Evolutionary conservation across 2,329 filamentous ascomycete genomes (phyloP), one percentile per base, ranked within the genome.

Genomic region (Alternaria sp.): DNA sequence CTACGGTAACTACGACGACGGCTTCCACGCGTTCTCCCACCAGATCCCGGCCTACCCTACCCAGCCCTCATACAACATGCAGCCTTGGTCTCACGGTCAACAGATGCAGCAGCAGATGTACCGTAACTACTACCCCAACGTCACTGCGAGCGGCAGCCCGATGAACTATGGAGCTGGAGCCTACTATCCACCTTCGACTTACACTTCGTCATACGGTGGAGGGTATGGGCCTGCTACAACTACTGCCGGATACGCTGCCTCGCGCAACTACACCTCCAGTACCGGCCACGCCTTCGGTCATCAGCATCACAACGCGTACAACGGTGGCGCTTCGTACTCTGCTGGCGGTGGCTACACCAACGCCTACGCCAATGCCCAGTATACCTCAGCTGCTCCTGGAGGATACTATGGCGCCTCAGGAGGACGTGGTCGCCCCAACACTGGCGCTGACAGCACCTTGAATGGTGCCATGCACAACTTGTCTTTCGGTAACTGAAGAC

Each of bases 101-200:
- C 72, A 69, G 43, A 60, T 70, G 41, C 50, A 53, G n/a, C 64
- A 71, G 8, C 71, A 70, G 30, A 64, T 70, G 58, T 76, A 75
- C 30, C 64, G 61, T 15, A 47, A 57, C 12, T 75, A 68, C 25
- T 75, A 69, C 41, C 63, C 70, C 2, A 73, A 70, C 20, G 71
- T 61, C 9, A 67, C 66, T 15, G 65, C 66, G 1, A 73, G 71
- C 55, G 73, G 74, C 9, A 77, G 71, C 28, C 76, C 75, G 2
- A 77, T 77, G 74, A 75, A 76, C 56, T 77, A 72, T 26, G 72
- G 71, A 20, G 73, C 60, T n/a, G 72, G 70, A 20, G 71, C 60
- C 9, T 77, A 73, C 64, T 78, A 76, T 41, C 75, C 77, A 4
- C 75, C 75, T 2, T 58, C 66, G 15, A 65, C 62, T 12, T 78